Evolutionary conservation across 192 early-diverging fungal genomes (phyloP).

Genomic region (Rhizophagus prolifer): DNA sequence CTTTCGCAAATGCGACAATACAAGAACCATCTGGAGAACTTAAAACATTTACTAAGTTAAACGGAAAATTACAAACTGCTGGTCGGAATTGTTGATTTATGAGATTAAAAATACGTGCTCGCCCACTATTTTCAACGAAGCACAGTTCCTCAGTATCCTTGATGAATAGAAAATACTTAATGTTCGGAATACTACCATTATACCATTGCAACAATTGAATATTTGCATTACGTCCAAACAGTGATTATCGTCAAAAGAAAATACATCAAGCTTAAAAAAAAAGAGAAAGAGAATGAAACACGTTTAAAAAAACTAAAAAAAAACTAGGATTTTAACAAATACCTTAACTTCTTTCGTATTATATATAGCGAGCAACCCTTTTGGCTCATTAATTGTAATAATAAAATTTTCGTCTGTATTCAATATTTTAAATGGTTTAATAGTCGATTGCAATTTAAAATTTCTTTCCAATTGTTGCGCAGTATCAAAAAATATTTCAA

Average conservation of each 20-base stretch:
- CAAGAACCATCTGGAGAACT: conserved; percentile 14
- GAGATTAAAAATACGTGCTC: background rate
- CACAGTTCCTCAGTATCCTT: conserved; percentile 19
- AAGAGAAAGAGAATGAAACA: no score
- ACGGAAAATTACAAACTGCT: background rate
- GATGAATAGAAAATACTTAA: conserved; percentile 21
- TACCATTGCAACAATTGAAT: conserved; percentile 20
- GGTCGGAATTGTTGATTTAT: background rate
- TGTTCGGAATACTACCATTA: background rate
- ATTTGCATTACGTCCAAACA: conserved; percentile 3
- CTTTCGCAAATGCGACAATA: conserved; percentile 8
- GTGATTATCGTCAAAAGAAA: conserved; percentile 7
- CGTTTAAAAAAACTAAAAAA: background rate
- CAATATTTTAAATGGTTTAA: background rate
- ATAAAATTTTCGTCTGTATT: background rate
- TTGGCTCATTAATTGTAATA: no score
- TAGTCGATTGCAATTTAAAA: background rate
- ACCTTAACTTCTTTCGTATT: no score
- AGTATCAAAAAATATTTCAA: background rate
- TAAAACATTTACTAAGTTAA: background rate
- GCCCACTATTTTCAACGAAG: background rate
- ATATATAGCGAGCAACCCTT: no score
- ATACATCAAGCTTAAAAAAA: background rate
- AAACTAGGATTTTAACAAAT: background rate
- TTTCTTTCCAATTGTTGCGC: background rate